phyloP scores from a whole-genome alignment of 1,284 basidiomycete species.

The Peniophora sp. region DNA sequence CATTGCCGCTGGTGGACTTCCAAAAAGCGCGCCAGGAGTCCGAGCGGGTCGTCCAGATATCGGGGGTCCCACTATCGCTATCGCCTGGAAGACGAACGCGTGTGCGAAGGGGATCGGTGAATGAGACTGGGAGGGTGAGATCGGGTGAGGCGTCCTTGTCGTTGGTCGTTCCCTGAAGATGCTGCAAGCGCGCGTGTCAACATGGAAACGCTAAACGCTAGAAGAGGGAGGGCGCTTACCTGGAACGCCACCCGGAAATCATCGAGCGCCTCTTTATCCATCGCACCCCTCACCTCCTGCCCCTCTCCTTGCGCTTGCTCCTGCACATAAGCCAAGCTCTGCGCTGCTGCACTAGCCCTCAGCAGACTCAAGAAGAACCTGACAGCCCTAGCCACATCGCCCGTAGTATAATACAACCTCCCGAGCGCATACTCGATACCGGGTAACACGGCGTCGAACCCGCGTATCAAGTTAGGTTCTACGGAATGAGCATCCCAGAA shows the following conservation, averaged over 20 bases:
- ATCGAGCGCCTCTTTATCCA: conserved; percentile 63
- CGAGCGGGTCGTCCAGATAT: conserved; percentile 55
- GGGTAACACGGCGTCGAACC: conserved; percentile 56
- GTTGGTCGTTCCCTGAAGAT: conserved; percentile 48
- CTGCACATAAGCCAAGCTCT: neutral
- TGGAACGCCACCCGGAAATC: conserved; percentile 74
- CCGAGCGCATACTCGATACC: conserved; percentile 75
- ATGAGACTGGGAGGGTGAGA: conserved; percentile 49
- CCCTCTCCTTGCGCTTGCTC: too few relatives aligned
- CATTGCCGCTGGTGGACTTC: conserved; percentile 44
- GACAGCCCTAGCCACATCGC: conserved; percentile 64
- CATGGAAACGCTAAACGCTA: neutral
- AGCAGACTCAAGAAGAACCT: conserved; percentile 58
- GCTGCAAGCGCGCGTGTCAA: conserved; percentile 32
- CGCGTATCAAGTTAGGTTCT: conserved; percentile 27
- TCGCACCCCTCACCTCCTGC: conserved; percentile 7
- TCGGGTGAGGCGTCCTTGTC: conserved; percentile 29
- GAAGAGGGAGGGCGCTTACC: conserved; percentile 26
- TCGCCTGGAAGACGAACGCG: conserved; percentile 47
- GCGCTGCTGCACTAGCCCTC: conserved; percentile 20
- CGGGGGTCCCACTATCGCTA: conserved; percentile 30
- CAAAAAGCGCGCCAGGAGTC: conserved; percentile 57
- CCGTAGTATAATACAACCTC: conserved; percentile 67
- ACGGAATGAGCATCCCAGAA: conserved; percentile 68
- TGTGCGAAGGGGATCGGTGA: conserved; percentile 48